Percentiles rank a stretch among this genome's conserved stretches.
These are phyloP conservation scores for Candida nonsorbophila DNA, from an alignment of 805 yeast genomes.

Conservation along the genomic window DNA sequence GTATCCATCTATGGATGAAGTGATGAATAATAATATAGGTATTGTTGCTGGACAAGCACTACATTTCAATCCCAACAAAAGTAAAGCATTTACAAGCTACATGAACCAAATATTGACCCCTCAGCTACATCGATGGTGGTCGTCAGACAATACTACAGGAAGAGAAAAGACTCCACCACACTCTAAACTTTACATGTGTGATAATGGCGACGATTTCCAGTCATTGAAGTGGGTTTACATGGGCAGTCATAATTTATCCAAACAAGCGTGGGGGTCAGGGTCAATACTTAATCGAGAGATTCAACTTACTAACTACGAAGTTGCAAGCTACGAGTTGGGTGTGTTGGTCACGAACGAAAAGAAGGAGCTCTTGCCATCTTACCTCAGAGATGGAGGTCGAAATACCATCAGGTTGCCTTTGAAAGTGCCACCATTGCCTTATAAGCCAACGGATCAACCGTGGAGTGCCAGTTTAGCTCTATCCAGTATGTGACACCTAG, in stretches of 20 bases:
- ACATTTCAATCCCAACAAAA: slow-evolving; percentile 33
- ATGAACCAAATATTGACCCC: too few species aligned
- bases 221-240: slow-evolving; percentile 63
- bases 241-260: slow-evolving; percentile 72
- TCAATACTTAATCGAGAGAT: slow-evolving; percentile 8
- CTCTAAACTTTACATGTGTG: slow-evolving; percentile 60
- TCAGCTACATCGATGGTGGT: too few species aligned
- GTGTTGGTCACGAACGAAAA: slow-evolving; percentile 19
- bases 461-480: too few species aligned
- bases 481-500: too few species aligned
- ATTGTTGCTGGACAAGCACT: slow-evolving; percentile 45
- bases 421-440: slow-evolving; percentile 43
- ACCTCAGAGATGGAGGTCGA: slow-evolving; percentile 27
- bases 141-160: slow-evolving; percentile 18
- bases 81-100: too few species aligned
- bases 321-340: slow-evolving; percentile 36
- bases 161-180: slow-evolving; percentile 50
- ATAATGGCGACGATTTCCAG: slow-evolving; percentile 44
- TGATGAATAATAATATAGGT: slow-evolving; percentile 39
- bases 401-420: slow-evolving; percentile 47
- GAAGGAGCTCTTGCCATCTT: slow-evolving; percentile 36
- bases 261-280: slow-evolving; percentile 73
- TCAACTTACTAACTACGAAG: slow-evolving; percentile 17
- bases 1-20: slow-evolving; percentile 40
- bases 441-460: slow-evolving; percentile 36